Evolutionary conservation across 441 rosid species (phyloP).

Genomic region (Arabidopsis lyrata): DNA sequence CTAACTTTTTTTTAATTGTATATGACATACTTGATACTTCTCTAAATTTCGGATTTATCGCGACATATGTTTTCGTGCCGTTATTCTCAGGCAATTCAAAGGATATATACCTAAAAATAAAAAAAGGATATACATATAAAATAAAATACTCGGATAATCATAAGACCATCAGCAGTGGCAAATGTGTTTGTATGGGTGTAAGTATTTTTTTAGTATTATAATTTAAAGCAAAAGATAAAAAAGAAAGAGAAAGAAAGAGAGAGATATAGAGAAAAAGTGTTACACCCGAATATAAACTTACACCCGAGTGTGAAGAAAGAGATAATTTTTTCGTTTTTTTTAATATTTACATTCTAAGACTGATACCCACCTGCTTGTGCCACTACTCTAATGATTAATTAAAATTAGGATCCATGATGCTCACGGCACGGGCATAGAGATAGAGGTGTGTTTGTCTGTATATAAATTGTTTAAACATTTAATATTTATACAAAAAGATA

Average conservation of each 20-base stretch:
- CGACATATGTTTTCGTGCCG: conserved; percentile 33
- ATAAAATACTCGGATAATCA: not conserved
- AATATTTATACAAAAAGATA: conserved; percentile 33
- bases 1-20: not conserved
- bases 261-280: too few species aligned
- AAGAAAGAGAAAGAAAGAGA: too few species aligned
- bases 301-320: too few species aligned
- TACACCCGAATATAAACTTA: too few species aligned
- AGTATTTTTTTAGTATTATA: too few species aligned
- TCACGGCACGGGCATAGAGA: conserved; percentile 46
- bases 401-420: conserved; percentile 42
- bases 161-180: too few species aligned
- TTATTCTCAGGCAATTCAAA: conserved; percentile 34
- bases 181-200: too few species aligned
- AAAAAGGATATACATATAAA: not conserved
- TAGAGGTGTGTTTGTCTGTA: conserved; percentile 40
- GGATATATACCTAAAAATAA: not conserved
- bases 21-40: conserved; percentile 27
- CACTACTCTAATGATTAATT: conserved; percentile 28
- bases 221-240: too few species aligned
- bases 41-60: conserved; percentile 16
- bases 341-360: too few species aligned
- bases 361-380: too few species aligned
- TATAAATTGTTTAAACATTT: conserved; percentile 26
- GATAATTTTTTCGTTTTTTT: too few species aligned